Conservation (phyloP, 225 moss, liverwort and hornwort species). For the Polytrichum formosum region DNA sequence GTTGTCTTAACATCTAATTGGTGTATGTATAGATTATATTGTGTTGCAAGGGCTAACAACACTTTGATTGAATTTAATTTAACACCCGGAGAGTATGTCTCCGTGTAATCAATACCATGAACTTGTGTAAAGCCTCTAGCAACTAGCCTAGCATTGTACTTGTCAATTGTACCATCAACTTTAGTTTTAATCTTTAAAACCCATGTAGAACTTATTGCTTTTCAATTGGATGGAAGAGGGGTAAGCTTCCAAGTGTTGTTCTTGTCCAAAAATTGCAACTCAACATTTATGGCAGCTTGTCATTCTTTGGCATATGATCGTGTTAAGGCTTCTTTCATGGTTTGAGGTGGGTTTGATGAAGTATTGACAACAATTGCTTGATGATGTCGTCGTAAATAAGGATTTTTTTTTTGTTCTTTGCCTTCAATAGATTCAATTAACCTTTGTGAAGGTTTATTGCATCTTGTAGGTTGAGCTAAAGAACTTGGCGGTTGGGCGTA, state of each 20-base stretch:
- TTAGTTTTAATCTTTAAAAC: no score
- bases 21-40: conserved; percentile 3
- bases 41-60: neutral
- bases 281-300: no score
- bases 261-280: no score
- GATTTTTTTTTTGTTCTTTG: neutral
- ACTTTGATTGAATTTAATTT: conserved; percentile 1
- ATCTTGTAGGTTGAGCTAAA: neutral
- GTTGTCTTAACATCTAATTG: neutral
- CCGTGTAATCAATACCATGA: neutral
- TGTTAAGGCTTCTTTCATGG: no score
- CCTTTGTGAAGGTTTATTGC: neutral
- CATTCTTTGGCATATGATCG: no score
- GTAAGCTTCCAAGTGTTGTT: no score
- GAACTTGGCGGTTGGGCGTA: no score
- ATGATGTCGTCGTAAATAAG: neutral
- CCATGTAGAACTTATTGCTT: no score
- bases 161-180: neutral
- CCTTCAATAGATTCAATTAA: neutral
- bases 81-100: neutral
- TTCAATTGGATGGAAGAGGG: no score
- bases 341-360: no score
- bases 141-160: neutral
- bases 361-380: neutral
- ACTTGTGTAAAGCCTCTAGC: neutral